Percentiles rank a stretch among this genome's conserved stretches.
These are phyloP conservation scores for Leptographium flavum DNA, from an alignment of 2,329 filamentous ascomycete species.

Conservation along the genomic window DNA sequence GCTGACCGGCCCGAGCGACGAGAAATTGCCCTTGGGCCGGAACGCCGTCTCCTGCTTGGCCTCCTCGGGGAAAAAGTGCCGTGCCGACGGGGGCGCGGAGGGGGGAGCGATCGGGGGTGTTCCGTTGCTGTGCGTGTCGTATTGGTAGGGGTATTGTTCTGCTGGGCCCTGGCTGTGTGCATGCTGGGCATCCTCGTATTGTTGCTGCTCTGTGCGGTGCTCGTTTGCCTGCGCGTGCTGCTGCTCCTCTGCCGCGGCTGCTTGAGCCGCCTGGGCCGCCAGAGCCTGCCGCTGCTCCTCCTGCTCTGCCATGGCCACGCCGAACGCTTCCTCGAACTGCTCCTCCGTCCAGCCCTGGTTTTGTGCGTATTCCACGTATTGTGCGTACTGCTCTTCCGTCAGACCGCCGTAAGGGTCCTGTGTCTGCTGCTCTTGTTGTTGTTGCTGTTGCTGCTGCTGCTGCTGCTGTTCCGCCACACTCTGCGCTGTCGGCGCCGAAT, in stretches of 20 bases:
- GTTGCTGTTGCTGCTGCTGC: too few relatives aligned
- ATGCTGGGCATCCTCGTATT: neutral
- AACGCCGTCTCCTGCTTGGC: conserved; percentile 40
- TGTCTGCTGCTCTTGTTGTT: too few relatives aligned
- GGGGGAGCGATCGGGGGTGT: neutral
- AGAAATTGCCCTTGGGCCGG: conserved; percentile 57
- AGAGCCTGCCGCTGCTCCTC: too few relatives aligned
- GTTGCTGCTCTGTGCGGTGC: neutral
- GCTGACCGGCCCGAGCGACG: conserved; percentile 61
- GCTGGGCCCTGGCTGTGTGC: too few relatives aligned
- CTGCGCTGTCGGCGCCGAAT: conserved; percentile 25
- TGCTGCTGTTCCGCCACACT: neutral
- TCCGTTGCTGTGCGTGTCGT: neutral
- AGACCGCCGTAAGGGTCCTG: too few relatives aligned
- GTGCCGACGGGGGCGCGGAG: conserved; percentile 29
- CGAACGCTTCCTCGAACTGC: too few relatives aligned
- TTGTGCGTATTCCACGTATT: neutral
- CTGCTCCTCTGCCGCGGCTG: neutral
- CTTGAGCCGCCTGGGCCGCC: too few relatives aligned
- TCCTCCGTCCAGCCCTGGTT: too few relatives aligned
- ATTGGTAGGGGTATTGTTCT: too few relatives aligned
- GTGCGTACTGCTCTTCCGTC: neutral
- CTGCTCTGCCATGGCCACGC: too few relatives aligned
- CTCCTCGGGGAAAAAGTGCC: conserved; percentile 62
- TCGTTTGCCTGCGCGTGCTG: neutral